Conservation (phyloP, 2,329 filamentous ascomycete species). For the Capronia coronata region DNA sequence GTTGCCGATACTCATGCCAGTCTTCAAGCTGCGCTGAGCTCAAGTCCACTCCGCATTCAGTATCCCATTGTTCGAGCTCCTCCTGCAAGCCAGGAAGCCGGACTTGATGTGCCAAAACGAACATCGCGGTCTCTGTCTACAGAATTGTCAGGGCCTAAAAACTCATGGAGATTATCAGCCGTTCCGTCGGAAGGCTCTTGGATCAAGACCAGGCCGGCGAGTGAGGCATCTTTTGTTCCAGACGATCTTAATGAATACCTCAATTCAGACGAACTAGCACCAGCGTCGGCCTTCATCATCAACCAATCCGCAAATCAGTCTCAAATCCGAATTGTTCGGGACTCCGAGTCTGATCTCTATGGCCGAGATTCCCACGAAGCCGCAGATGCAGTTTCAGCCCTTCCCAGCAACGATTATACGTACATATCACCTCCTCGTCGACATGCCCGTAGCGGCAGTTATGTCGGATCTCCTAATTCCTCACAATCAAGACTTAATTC, state of each 20-base stretch:
- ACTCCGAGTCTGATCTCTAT: conserved; percentile 11
- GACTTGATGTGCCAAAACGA: conserved; percentile 30
- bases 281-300: conserved; percentile 23
- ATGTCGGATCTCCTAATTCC: conserved; percentile 15
- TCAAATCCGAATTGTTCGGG: conserved; percentile 23
- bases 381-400: conserved; percentile 27
- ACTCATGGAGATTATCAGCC: conserved; percentile 41
- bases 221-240: conserved; percentile 12
- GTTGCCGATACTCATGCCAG: conserved; percentile 31
- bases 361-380: conserved; percentile 24
- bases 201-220: conserved; percentile 32
- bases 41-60: conserved; percentile 27
- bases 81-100: conserved; percentile 39
- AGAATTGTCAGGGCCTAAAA: conserved; percentile 34
- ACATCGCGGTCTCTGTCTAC: conserved; percentile 32
- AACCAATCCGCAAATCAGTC: conserved; percentile 23
- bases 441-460: conserved; percentile 18
- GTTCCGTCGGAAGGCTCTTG: conserved; percentile 39
- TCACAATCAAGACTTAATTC: conserved; percentile 25
- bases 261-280: conserved; percentile 21
- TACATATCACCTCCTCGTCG: conserved; percentile 21
- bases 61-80: conserved; percentile 32
- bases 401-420: conserved; percentile 20
- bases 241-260: conserved; percentile 25
- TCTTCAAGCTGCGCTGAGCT: conserved; percentile 35